Conservation (phyloP, 164 flowering plant genomes). For the Nymphaea colorata region DNA sequence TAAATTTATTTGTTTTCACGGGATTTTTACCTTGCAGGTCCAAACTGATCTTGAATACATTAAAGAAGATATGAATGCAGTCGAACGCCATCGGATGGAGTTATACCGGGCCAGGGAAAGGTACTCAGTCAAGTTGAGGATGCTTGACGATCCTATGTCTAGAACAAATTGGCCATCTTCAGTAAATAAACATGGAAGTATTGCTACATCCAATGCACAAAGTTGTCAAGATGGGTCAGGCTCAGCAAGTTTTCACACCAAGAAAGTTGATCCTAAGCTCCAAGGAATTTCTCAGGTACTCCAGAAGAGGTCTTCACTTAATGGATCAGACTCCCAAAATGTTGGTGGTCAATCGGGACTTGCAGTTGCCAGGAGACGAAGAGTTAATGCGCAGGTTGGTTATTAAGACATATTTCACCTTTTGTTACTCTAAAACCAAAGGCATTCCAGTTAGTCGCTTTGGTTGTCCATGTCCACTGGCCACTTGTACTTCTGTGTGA, state of each 20-base stretch:
- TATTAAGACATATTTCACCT: not conserved
- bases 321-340: constrained; percentile 52
- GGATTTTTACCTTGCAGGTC: constrained; percentile 27
- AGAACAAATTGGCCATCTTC: constrained; percentile 35
- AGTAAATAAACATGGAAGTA: constrained; percentile 39
- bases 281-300: constrained; percentile 37
- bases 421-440: no score
- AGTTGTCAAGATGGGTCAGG: constrained; percentile 32
- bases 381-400: constrained; percentile 73
- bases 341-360: constrained; percentile 41
- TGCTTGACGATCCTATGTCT: constrained; percentile 42
- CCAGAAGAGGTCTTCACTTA: constrained; percentile 42
- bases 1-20: no score
- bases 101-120: constrained; percentile 58
- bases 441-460: no score
- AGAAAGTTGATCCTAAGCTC: constrained; percentile 36
- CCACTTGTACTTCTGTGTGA: not conserved
- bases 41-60: constrained; percentile 81
- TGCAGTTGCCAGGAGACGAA: constrained; percentile 57
- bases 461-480: no score
- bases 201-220: constrained; percentile 32
- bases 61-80: constrained; percentile 69
- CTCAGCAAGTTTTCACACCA: constrained; percentile 31
- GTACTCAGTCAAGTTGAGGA: constrained; percentile 53
- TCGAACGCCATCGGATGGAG: constrained; percentile 74